Evolutionary conservation across 371 early-diverging fungal genomes (phyloP).

Genomic region (Rhizopus sp.): DNA sequence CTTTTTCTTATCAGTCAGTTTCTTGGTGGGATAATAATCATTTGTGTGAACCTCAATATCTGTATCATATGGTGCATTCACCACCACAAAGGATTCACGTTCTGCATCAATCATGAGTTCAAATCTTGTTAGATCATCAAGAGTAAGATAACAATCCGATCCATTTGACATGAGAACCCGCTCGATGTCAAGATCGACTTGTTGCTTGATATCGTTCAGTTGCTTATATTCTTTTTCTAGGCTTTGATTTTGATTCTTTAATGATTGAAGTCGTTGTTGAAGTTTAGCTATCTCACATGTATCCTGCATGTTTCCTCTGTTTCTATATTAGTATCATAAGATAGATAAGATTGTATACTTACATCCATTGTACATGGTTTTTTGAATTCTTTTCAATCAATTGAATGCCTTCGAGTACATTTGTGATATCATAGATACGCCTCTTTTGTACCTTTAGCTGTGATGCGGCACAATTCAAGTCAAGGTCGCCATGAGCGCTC

Average conservation of each 20-base stretch:
- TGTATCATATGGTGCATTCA: constrained; percentile 44
- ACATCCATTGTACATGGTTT: constrained; percentile 85
- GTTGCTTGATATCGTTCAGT: constrained; percentile 24
- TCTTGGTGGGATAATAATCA: not conserved
- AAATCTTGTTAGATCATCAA: constrained; percentile 37
- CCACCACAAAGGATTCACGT: constrained; percentile 35
- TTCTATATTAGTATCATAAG: constrained; percentile 1
- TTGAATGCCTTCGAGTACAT: constrained; percentile 82
- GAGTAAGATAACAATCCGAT: constrained; percentile 40
- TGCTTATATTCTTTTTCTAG: constrained; percentile 35
- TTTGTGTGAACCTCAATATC: not conserved
- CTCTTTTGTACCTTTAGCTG: constrained; percentile 79
- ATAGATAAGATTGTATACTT: constrained; percentile 22
- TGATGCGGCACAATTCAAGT: constrained; percentile 72
- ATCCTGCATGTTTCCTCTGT: not conserved
- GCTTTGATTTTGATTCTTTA: constrained; percentile 30
- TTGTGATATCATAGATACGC: constrained; percentile 88
- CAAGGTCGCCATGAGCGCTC: constrained; percentile 67
- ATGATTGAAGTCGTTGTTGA: constrained; percentile 27
- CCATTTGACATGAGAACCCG: constrained; percentile 28
- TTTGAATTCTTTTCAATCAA: constrained; percentile 78
- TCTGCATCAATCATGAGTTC: constrained; percentile 27
- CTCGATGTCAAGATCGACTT: constrained; percentile 39
- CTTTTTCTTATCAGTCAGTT: not conserved
- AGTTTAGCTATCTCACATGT: constrained; percentile 19